Conservation (phyloP, 2,329 filamentous ascomycete genomes). For the Ascocoryne sarcoides region DNA sequence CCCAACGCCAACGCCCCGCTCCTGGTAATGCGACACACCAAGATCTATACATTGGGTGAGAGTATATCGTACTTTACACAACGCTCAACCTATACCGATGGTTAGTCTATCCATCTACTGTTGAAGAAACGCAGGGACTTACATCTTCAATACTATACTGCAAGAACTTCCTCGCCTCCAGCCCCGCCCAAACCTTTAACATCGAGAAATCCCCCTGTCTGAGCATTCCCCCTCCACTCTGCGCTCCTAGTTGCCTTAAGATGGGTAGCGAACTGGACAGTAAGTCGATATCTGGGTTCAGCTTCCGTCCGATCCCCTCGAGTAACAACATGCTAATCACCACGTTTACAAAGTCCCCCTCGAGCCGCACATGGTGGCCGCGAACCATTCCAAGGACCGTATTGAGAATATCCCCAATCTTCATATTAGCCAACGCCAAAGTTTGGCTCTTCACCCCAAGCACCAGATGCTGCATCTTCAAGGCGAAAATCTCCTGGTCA, state of each 20-base stretch:
- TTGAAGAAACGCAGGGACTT: slow-evolving; percentile 30
- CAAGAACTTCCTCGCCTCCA: slow-evolving; percentile 82
- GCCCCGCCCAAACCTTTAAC: slow-evolving; percentile 82
- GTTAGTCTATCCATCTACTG: slow-evolving; percentile 1
- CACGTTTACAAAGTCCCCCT: slow-evolving; percentile 97
- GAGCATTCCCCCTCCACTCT: slow-evolving; percentile 61
- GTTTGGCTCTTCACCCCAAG: slow-evolving; percentile 84
- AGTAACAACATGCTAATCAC: slow-evolving; percentile 89
- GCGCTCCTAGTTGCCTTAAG: slow-evolving; percentile 73
- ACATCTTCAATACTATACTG: slow-evolving; percentile 86
- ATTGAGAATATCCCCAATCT: slow-evolving; percentile 90
- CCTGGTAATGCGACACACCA: not conserved
- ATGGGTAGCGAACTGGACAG: slow-evolving; percentile 84
- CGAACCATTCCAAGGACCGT: slow-evolving; percentile 89
- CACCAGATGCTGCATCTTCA: slow-evolving; percentile 96
- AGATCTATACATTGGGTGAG: slow-evolving; percentile 67
- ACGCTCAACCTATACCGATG: slow-evolving; percentile 55
- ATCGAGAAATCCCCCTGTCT: slow-evolving; percentile 72
- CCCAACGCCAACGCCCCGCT: too few species aligned
- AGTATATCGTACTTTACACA: slow-evolving; percentile 88
- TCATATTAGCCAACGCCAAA: slow-evolving; percentile 85
- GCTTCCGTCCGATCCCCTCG: slow-evolving; percentile 81
- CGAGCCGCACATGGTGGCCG: slow-evolving; percentile 81
- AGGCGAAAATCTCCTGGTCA: slow-evolving; percentile 80
- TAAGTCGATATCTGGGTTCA: slow-evolving; percentile 82